Base-by-base conservation (phyloP, 2,329 filamentous ascomycete genomes). In the Trichophaea hybrida region DNA sequence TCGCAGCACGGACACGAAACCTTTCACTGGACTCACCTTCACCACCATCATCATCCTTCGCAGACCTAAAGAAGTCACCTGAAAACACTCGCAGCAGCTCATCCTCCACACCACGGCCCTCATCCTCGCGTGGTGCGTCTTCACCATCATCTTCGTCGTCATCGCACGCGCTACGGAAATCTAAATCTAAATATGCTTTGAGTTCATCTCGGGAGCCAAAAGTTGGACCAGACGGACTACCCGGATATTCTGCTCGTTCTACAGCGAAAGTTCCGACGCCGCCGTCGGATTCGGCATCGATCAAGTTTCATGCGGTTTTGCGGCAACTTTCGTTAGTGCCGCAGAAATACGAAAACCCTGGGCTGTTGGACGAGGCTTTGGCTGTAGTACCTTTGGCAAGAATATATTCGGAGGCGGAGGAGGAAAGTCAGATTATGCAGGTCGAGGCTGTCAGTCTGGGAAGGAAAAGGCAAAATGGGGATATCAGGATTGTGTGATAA, bases 401-500 rank as follows among this genome's bases (percentile, higher is more conserved):
- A 67, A 88, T 98, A 68, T 97, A 97, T 73, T 80, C 84, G 66
- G 89, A 96, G 71, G 93, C 93, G 56, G 89, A 97, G 71, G 91
- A 97, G 71, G 90, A 97, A 73, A 83, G 81, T 65, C 88, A 96
- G 71, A 83, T 96, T 34, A 77, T 94, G 67, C 82, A 86, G 69
- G 93, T 88, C 37, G 84, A 94, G 72, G 91, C 91, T 35, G 86
- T 86, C 70, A 94, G 88, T 66, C 83, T 75, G 87, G 86, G 17
- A 82, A 86, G 59, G 86, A 84, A 58, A 85, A 86, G 71, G 81
- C 90, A 1, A 85, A 89, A 75, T 97, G 91, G 91, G 91, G 90
- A 59, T 96, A 97, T 71, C 91, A 97, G 73, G 93, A 98, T 74
- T 98, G 91, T 72, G 88, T 96, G 58, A 85, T 97, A 69, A 81